Percentiles rank a stretch among this genome's conserved stretches.
These are phyloP conservation scores for Camellia granthamiana DNA, from an alignment of 148 eudicot genomes.

Conservation along the genomic window DNA sequence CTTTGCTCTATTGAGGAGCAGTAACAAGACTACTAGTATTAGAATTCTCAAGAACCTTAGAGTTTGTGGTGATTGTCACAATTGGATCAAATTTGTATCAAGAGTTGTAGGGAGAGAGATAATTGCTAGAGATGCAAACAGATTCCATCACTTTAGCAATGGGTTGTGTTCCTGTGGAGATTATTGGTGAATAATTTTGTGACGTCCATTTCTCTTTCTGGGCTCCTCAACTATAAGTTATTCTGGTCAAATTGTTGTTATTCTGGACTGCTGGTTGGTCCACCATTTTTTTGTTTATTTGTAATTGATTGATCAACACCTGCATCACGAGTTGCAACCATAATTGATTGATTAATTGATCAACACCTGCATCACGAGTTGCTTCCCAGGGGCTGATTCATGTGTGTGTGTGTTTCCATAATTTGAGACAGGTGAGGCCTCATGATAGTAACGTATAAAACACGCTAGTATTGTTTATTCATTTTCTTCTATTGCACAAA, in stretches of 20 bases:
- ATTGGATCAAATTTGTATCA: constrained; percentile 35
- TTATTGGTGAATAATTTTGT: constrained; percentile 38
- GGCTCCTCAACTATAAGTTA: neutral
- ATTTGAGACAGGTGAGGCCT: neutral
- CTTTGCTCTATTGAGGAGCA: constrained; percentile 34
- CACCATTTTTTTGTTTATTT: neutral
- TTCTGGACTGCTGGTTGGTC: constrained; percentile 7
- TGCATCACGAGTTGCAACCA: neutral
- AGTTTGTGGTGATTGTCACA: constrained; percentile 51
- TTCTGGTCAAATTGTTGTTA: neutral
- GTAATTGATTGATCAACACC: neutral
- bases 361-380: neutral
- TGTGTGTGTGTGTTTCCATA: neutral
- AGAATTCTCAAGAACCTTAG: constrained; percentile 45
- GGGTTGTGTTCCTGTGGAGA: constrained; percentile 49
- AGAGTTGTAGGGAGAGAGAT: constrained; percentile 36
- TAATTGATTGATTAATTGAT: too few relatives aligned
- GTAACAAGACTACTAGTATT: constrained; percentile 22
- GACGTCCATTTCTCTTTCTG: neutral
- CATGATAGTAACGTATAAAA: neutral
- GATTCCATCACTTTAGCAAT: constrained; percentile 47
- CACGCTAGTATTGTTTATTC: neutral
- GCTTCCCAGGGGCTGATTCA: neutral
- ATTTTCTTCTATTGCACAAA: neutral
- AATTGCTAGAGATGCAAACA: constrained; percentile 46